Evolutionary conservation across 257 asterid species (phyloP).

Genomic region (Plantago ovata): DNA sequence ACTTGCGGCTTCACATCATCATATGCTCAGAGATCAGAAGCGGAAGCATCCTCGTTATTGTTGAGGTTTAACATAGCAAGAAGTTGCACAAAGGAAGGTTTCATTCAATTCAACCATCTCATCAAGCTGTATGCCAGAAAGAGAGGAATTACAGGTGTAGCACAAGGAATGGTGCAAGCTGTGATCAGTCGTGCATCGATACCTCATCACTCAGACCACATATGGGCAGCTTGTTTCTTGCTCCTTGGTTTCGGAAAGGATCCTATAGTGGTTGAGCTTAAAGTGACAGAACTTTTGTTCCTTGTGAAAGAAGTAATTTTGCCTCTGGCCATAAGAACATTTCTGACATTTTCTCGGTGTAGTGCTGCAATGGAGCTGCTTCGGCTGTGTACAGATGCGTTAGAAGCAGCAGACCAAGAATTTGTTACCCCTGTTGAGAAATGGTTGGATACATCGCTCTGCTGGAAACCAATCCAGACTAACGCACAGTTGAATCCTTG

Average conservation of each 20-base stretch:
- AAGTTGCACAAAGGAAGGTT: conserved; percentile 51
- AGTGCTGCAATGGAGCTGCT: conserved; percentile 68
- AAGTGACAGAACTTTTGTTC: conserved; percentile 47
- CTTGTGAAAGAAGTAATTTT: conserved; percentile 62
- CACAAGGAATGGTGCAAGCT: conserved; percentile 67
- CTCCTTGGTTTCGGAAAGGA: conserved; percentile 69
- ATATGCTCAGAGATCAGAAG: conserved; percentile 57
- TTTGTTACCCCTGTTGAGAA: conserved; percentile 75
- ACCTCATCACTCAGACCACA: conserved; percentile 51
- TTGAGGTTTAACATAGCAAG: conserved; percentile 61
- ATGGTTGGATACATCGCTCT: conserved; percentile 80
- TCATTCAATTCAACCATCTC: conserved; percentile 46
- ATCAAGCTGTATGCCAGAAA: conserved; percentile 58
- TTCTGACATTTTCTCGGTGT: conserved; percentile 66
- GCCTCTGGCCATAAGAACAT: conserved; percentile 66
- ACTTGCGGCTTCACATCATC: conserved; percentile 70
- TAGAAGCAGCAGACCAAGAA: conserved; percentile 75
- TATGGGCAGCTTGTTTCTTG: conserved; percentile 81
- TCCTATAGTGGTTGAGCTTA: conserved; percentile 60
- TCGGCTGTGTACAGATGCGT: conserved; percentile 71
- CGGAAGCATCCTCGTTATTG: conserved; percentile 58
- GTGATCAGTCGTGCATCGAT: conserved; percentile 43
- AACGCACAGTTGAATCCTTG: conserved; percentile 86
- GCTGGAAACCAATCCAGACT: conserved; percentile 84
- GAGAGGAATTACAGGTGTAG: conserved; percentile 47